Evolutionary conservation across 352 stramenopile genomes (phyloP).

Genomic region (Globisporangium irregulare): DNA sequence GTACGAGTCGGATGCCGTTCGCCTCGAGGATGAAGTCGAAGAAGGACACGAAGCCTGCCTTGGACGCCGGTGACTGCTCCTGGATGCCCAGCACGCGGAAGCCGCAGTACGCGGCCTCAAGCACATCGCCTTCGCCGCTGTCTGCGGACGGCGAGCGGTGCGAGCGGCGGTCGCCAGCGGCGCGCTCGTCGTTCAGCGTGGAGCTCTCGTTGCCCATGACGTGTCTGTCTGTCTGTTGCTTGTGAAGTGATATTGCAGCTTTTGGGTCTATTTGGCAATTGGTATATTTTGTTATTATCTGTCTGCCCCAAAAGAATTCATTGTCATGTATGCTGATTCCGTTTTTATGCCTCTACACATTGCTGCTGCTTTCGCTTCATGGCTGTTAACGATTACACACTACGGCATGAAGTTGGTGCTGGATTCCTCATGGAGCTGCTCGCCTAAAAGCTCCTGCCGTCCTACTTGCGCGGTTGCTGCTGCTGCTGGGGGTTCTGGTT

Average conservation of each 20-base stretch:
- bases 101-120: slow-evolving; percentile 72
- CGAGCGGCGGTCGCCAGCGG: slow-evolving; percentile 13
- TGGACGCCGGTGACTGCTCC: slow-evolving; percentile 89
- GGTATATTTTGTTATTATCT: background rate
- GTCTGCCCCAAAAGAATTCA: too few relatives aligned
- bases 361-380: background rate
- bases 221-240: background rate
- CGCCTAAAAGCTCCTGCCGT: background rate
- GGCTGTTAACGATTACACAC: background rate
- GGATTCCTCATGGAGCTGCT: background rate
- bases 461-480: slow-evolving; percentile 8
- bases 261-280: background rate
- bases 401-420: background rate
- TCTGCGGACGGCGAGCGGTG: slow-evolving; percentile 14
- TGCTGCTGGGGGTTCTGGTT: slow-evolving; percentile 45
- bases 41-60: slow-evolving; percentile 94
- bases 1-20: slow-evolving; percentile 86
- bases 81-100: slow-evolving; percentile 97
- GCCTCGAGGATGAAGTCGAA: slow-evolving; percentile 98
- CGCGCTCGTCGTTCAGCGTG: slow-evolving; percentile 17
- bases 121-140: slow-evolving; percentile 19
- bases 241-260: background rate
- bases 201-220: slow-evolving; percentile 57
- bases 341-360: background rate
- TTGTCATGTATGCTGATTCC: too few relatives aligned